Base-by-base conservation (phyloP, 2,329 filamentous ascomycete genomes). In the Scedosporium minutisporum region DNA sequence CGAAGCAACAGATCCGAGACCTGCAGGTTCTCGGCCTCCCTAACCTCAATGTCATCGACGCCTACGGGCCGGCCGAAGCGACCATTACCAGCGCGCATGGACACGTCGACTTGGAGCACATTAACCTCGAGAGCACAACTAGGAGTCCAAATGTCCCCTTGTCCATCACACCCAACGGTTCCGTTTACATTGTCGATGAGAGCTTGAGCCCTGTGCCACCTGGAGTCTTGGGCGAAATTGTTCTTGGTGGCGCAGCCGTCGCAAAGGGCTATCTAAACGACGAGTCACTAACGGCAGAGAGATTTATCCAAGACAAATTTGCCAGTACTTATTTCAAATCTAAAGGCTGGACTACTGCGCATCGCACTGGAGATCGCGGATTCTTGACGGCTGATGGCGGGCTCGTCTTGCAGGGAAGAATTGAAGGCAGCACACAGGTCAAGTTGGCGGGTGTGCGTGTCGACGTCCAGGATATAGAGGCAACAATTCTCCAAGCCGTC, bases 361-460 rank as follows among this genome's bases (percentile, higher is more conserved):
- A 78, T 65, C 72, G 71, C 18, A 79, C 76, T 1, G 77, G 78
- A 1, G 77, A 80, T 63, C 66, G 64, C 16, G 78, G 74, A 1
- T 68, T 69, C 2, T 66, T 77, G 25, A 63, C 63, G 1, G 21
- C 63, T 0, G 71, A 77, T 33, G 77, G 77, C 1, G 64, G 67
- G 0, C 65, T 80, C 0, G 60, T 71, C 1, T 68, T 76, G 33
- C 62, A 72, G 5, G 76, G 76, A 0, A 74, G 78, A 0, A 73
- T 77, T 1, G 68, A 64, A 1, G 76, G 75, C 3, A 77, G 80
- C 60, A 76, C 73, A 0, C 74, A 79, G 53, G 68, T 82, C 64
- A 82, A 82, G 65, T 67, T 82, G 1, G 69, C 72, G 1, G 78
- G 78, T 1, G 60, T 77, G 2, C 73, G 78, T 0, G 74, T 82